phyloP scores from a whole-genome alignment of 441 rosid species.

The Erodium moschatum region DNA sequence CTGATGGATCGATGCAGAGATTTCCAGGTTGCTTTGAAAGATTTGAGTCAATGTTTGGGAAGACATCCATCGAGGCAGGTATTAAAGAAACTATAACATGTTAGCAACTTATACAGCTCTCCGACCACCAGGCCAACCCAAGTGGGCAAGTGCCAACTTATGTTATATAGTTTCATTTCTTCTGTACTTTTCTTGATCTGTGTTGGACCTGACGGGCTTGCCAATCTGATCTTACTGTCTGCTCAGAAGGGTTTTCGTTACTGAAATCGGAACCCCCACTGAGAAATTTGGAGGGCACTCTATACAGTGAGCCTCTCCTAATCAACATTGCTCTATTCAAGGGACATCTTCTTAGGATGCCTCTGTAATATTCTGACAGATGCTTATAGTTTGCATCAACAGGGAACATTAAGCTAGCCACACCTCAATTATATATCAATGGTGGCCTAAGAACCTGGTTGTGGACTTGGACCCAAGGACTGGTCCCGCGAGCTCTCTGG shows the following conservation, averaged over 20 bases:
- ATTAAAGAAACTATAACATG: too few relatives aligned
- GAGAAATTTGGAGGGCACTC: background rate
- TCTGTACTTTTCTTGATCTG: background rate
- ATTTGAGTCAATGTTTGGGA: background rate
- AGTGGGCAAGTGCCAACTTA: background rate
- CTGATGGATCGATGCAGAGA: too few relatives aligned
- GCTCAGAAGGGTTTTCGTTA: background rate
- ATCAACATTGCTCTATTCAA: background rate
- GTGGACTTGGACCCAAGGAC: background rate
- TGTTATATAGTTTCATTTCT: background rate
- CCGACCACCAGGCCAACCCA: too few relatives aligned
- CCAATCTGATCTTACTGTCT: background rate
- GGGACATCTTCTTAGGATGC: slow-evolving; percentile 1
- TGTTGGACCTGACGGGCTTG: too few relatives aligned
- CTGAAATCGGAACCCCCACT: background rate
- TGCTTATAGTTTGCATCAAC: background rate
- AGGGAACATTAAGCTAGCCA: background rate
- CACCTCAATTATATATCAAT: background rate
- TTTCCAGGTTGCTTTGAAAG: background rate
- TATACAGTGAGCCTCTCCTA: background rate
- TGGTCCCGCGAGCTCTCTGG: background rate
- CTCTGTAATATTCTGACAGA: background rate
- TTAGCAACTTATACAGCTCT: too few relatives aligned
- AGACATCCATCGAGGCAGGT: background rate
- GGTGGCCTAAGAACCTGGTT: background rate